Evolutionary conservation across 2,329 filamentous ascomycete genomes (phyloP), one percentile per base, ranked within the genome.

Genomic region (Aureobasidium mangrovei): DNA sequence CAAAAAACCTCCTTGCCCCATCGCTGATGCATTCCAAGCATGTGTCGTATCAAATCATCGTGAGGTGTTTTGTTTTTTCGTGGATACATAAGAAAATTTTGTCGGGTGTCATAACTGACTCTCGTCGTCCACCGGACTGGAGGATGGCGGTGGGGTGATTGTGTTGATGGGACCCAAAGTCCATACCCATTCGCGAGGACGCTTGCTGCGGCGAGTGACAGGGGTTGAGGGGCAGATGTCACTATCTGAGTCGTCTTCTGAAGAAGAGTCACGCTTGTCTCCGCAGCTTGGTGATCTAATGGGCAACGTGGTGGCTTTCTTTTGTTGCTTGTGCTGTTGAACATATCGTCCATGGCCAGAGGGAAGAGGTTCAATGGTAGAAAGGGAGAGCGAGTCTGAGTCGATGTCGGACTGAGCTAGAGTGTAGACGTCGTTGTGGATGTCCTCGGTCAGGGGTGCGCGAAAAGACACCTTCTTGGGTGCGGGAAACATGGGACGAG

Each of bases 381-480:
- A 62, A 7, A 64, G 69, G 29, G 63, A 63, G 4, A 68, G 68
- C 29, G 60, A 58, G 1, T 65, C 69, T 45, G 72, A 69, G 6
- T 72, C 67, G 8, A 83, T 67, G 62, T 83, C 80, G 0, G 76
- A 77, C 59, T 82, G 79, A 36, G 75, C 74, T 51, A 76, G 67
- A 4, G 74, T 77, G 65, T 80, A 83, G 55, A 69, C 74, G 39
- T 74, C 71, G 2, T 74, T 83, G 58, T 71, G 72, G 60, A 84
- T 81, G 55, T 81, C 78, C 62, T 83, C 80, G 43, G 79, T 78
- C 28, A 83, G 64, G 18, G 77, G 75, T 9, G 69, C 70, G 24
- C 75, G 72, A 63, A 82, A 84, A 28, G 73, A 74, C 9, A 84
- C 80, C 58, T 71, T 73, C 68, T 83, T 83, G 61, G 75, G 69